Base-by-base conservation (phyloP, 2,329 filamentous ascomycete species). In the Sporothrix schenckii region DNA sequence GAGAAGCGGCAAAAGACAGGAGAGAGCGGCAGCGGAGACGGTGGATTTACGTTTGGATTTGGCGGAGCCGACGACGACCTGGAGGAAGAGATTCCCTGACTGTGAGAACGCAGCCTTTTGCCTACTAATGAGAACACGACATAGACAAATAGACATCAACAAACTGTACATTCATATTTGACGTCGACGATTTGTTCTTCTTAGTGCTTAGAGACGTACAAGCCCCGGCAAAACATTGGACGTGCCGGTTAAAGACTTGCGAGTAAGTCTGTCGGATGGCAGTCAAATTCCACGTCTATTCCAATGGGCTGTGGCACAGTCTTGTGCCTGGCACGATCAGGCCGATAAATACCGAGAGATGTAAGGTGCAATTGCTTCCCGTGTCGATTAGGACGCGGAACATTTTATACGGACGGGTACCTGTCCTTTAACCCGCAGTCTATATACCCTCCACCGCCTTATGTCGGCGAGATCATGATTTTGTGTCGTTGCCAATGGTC, bases 21-120 rank as follows among this genome's bases (percentile, higher is more conserved):
- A 10, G 68, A 63, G 6, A 34, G 34, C 34, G 69, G 63, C 13
- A n/a, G 67, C n/a, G 41, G 41, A 1, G 68, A 41, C 65, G 87
- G 87, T 72, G 87, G 85, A 73, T 88, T 88, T 76, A 83, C 84
- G 0, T 88, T 88, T 77, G 84, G 84, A 0, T 87, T 88, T 76
- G 85, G 83, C 19, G 80, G 78, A 30, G 78, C 77, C 52, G 82
- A 70, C 47, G 68, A 68, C 21, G 67, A 70, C 16, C 52, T 70
- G 11, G 70, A 72, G 34, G 82, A 83, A 11, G 83, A 85, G 73
- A 80, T 84, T 75, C 80, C 81, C 4, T 66, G 47, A 66, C 2
- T 7, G 27, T 5, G 30, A 16, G 10, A 4, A 9, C 27, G 3
- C n/a, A 1, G 16, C 4, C 4, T 34, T 30, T 50, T 65, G 41